Conservation (phyloP, 116 monocot genomes). For the Phalaenopsis hybrid region DNA sequence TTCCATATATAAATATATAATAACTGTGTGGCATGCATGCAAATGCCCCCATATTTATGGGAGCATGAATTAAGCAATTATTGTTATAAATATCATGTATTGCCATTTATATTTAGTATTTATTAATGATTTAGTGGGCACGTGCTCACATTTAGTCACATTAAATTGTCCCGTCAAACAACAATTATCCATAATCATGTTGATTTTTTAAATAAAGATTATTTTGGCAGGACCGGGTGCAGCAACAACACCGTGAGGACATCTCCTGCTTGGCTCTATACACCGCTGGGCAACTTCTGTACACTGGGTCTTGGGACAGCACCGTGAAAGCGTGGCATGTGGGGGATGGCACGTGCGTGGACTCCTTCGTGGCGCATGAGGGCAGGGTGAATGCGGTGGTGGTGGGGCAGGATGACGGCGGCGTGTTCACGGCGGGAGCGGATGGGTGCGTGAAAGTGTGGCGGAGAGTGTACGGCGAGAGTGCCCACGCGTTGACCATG, state of each 20-base stretch:
- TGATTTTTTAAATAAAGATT: too few species aligned
- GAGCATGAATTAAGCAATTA: too few species aligned
- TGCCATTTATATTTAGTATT: too few species aligned
- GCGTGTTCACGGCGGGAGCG: conserved; percentile 42
- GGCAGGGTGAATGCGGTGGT: conserved; percentile 43
- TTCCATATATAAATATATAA: too few species aligned
- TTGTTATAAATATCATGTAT: too few species aligned
- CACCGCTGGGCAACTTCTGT: conserved; percentile 23
- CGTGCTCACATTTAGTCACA: too few species aligned
- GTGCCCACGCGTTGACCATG: conserved; percentile 12
- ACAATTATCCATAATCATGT: too few species aligned
- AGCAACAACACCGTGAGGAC: conserved; percentile 25
- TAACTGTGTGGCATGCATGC: too few species aligned
- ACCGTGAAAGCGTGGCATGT: conserved; percentile 43
- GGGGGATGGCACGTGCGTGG: conserved; percentile 35
- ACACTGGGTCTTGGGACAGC: conserved; percentile 49
- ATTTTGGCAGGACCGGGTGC: too few species aligned
- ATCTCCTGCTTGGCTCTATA: conserved; percentile 34
- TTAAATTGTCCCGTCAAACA: too few species aligned
- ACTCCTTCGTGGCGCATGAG: conserved; percentile 39
- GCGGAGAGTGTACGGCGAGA: conserved; percentile 20
- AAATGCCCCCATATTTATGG: too few species aligned
- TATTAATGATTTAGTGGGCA: too few species aligned
- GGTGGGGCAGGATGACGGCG: conserved; percentile 12
- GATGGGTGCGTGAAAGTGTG: conserved; percentile 59